Conservation (phyloP, 1,139 yeast genomes). For the Blastobotrys arbuscula region DNA sequence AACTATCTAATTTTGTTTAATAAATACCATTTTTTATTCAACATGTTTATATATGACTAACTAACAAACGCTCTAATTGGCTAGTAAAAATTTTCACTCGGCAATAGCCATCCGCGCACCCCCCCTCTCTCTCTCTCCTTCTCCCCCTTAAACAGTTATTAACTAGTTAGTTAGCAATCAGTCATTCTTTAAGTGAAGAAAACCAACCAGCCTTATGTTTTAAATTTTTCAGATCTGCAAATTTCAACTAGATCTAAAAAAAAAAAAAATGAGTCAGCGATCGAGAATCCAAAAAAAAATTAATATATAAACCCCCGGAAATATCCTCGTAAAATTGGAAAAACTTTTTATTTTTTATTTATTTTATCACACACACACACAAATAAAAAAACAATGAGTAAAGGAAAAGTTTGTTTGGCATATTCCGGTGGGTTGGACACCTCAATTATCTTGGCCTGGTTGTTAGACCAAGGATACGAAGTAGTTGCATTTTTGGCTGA, state of each 20-base stretch:
- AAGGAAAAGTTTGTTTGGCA: constrained; percentile 98
- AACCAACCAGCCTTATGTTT: too few relatives aligned
- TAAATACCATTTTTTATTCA: too few relatives aligned
- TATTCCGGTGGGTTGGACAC: constrained; percentile 99
- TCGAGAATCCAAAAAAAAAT: background rate
- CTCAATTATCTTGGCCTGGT: constrained; percentile 96
- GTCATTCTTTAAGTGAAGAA: too few relatives aligned
- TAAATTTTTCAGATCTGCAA: background rate
- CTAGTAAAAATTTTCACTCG: too few relatives aligned
- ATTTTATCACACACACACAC: too few relatives aligned
- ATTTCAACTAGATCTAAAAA: background rate
- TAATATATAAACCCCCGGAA: background rate
- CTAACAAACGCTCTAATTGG: too few relatives aligned
- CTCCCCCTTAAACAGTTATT: too few relatives aligned
- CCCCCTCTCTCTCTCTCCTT: too few relatives aligned
- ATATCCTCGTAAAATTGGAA: background rate
- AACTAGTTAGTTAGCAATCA: too few relatives aligned
- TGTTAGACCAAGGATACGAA: constrained; percentile 95
- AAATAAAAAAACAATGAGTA: constrained; percentile 52
- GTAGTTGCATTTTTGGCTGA: constrained; percentile 97
- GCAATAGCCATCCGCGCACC: too few relatives aligned
- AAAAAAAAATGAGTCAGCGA: background rate
- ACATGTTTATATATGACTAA: too few relatives aligned
- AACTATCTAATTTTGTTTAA: too few relatives aligned
- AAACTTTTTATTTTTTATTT: background rate